phyloP scores from a whole-genome alignment of 768 basidiomycete genomes.

The Leccinum aurantiacum region DNA sequence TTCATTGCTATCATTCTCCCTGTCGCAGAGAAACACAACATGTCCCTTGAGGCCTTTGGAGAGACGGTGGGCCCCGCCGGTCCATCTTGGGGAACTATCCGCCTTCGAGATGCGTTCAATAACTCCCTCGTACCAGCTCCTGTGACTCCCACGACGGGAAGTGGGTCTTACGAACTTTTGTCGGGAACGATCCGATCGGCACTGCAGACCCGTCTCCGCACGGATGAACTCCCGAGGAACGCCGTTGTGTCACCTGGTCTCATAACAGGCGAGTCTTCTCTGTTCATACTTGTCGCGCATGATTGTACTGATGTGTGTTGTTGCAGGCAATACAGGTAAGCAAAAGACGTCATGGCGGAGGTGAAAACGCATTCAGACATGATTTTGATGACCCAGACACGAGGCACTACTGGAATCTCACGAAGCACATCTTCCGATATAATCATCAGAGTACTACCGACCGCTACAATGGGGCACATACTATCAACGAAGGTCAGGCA shows the following conservation, averaged over 20 bases:
- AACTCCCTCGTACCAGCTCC: too few species aligned
- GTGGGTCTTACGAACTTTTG: too few species aligned
- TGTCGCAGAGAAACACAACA: too few species aligned
- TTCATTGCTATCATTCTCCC: too few species aligned
- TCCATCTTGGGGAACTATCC: too few species aligned
- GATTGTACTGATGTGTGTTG: conserved; percentile 4
- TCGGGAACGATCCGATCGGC: too few species aligned
- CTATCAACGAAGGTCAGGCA: conserved; percentile 30
- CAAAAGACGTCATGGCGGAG: conserved; percentile 14
- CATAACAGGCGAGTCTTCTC: conserved; percentile 18
- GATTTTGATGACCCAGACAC: conserved; percentile 36
- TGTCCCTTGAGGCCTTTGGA: too few species aligned
- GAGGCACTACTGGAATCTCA: conserved; percentile 44
- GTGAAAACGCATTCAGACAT: conserved; percentile 18
- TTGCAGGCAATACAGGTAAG: conserved; percentile 26
- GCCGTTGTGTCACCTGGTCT: conserved; percentile 13
- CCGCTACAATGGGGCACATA: conserved; percentile 38
- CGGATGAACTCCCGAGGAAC: too few species aligned
- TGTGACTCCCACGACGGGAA: too few species aligned
- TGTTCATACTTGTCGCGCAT: background rate
- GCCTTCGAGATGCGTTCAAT: too few species aligned
- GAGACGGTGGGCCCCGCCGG: too few species aligned
- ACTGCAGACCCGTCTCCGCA: too few species aligned
- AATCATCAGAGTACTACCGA: conserved; percentile 29
- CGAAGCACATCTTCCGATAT: conserved; percentile 48